phyloP scores from a whole-genome alignment of 108 stramenopile genomes.

The Skeletonema menzelii region DNA sequence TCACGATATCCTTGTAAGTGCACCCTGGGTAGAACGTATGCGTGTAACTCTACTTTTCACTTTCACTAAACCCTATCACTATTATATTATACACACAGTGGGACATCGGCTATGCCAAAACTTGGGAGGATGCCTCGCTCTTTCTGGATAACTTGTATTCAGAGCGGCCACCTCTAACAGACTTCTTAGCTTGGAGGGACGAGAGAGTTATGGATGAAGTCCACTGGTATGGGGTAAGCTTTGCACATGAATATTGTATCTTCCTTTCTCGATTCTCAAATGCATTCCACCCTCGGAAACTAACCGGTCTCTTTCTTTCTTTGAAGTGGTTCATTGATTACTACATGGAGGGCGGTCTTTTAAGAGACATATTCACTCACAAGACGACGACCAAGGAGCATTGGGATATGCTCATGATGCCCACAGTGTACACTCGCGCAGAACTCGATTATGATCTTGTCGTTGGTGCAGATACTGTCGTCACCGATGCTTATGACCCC shows the following conservation, averaged over 20 bases:
- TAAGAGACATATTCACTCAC: conserved; percentile 39
- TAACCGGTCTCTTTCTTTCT: too few species aligned
- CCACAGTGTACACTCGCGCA: conserved; percentile 11
- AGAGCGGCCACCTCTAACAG: conserved; percentile 10
- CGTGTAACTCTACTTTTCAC: too few species aligned
- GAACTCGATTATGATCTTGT: conserved; percentile 30
- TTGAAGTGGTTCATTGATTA: conserved; percentile 43
- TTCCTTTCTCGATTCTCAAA: too few species aligned
- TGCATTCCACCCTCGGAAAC: too few species aligned
- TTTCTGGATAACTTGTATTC: conserved; percentile 25
- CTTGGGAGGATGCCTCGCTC: conserved; percentile 26
- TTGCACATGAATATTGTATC: too few species aligned
- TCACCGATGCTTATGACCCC: conserved; percentile 39
- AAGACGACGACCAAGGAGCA: conserved; percentile 36
- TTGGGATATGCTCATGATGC: conserved; percentile 42
- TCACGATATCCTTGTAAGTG: conserved; percentile 42
- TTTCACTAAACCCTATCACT: background rate
- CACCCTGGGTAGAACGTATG: background rate
- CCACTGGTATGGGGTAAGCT: conserved; percentile 31
- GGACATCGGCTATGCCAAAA: conserved; percentile 16
- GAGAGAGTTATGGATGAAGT: conserved; percentile 29
- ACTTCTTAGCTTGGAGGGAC: conserved; percentile 32
- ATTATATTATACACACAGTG: background rate
- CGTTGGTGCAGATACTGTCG: conserved; percentile 23
- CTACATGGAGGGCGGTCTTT: conserved; percentile 37